A percentile compares a stretch with the other conserved stretches of the same genome.
These are phyloP conservation scores for Opeltia flavorubescens DNA, from an alignment of 495 filamentous ascomycete genomes.

Conservation along the genomic window DNA sequence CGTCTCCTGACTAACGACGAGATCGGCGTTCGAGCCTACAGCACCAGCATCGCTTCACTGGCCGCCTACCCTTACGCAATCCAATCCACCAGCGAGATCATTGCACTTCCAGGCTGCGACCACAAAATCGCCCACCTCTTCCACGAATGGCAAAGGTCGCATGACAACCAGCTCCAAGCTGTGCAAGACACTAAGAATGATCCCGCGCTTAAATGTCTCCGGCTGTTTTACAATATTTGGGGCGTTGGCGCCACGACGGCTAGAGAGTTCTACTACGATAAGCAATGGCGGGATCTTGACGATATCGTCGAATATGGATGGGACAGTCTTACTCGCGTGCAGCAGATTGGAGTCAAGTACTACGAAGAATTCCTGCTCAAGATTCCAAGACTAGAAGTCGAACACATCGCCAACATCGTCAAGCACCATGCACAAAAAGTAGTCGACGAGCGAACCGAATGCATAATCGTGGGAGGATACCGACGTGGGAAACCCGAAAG, in stretches of 20 bases:
- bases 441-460: conserved; percentile 42
- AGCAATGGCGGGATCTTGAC: conserved; percentile 64
- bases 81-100: conserved; percentile 42
- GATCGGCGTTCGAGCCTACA: conserved; percentile 78
- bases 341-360: conserved; percentile 93
- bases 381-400: conserved; percentile 62
- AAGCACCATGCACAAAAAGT: conserved; percentile 43
- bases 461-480: conserved; percentile 72
- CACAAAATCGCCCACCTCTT: conserved; percentile 67
- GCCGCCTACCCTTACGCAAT: conserved; percentile 66
- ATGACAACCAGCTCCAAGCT: conserved; percentile 40
- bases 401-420: conserved; percentile 49
- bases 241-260: conserved; percentile 80
- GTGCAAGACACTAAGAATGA: conserved; percentile 51
- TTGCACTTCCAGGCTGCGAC: conserved; percentile 66
- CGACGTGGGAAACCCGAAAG: conserved; percentile 60
- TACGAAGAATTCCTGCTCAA: conserved; percentile 64
- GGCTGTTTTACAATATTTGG: conserved; percentile 69
- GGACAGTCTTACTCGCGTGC: conserved; percentile 55
- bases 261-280: conserved; percentile 63
- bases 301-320: conserved; percentile 80
- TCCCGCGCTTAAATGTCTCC: conserved; percentile 45
- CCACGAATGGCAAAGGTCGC: conserved; percentile 51
- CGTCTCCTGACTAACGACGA: conserved; percentile 57
- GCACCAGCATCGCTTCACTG: conserved; percentile 67